These are phyloP conservation scores for Colletotrichum tofieldiae DNA, from an alignment of 2,329 filamentous ascomycete species.

Conservation along the genomic window DNA sequence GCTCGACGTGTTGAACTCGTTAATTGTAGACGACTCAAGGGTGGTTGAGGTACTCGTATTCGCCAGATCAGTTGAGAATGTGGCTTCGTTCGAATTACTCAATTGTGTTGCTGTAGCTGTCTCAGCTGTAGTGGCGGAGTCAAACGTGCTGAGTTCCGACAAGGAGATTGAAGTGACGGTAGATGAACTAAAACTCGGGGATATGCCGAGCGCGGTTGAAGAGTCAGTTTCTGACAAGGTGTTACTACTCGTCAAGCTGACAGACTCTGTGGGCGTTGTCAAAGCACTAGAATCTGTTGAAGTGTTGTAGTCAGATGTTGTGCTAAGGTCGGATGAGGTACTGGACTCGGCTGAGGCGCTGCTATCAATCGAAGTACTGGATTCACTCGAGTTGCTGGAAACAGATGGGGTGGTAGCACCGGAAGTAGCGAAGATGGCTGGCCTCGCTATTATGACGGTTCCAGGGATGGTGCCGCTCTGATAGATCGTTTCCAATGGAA, in stretches of 20 bases:
- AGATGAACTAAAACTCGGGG: neutral
- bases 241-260: neutral
- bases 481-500: conserved; percentile 1
- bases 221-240: neutral
- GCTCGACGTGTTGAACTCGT: neutral
- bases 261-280: neutral
- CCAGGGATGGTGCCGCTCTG: conserved; percentile 25
- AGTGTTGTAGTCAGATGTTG: neutral
- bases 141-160: neutral
- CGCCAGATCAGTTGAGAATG: neutral
- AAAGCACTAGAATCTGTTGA: neutral
- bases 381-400: neutral
- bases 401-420: neutral
- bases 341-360: neutral
- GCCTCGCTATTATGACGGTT: conserved; percentile 22
- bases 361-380: neutral
- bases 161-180: too few relatives aligned
- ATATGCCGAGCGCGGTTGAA: neutral
- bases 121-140: neutral
- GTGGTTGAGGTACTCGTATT: neutral
- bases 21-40: neutral
- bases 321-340: neutral
- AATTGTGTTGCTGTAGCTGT: neutral
- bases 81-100: neutral
- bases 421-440: conserved; percentile 27